Percentiles rank a stretch among this genome's conserved stretches.
phyloP scores from a whole-genome alignment of 106 monocot species.

The Amphibolis antarctica region DNA sequence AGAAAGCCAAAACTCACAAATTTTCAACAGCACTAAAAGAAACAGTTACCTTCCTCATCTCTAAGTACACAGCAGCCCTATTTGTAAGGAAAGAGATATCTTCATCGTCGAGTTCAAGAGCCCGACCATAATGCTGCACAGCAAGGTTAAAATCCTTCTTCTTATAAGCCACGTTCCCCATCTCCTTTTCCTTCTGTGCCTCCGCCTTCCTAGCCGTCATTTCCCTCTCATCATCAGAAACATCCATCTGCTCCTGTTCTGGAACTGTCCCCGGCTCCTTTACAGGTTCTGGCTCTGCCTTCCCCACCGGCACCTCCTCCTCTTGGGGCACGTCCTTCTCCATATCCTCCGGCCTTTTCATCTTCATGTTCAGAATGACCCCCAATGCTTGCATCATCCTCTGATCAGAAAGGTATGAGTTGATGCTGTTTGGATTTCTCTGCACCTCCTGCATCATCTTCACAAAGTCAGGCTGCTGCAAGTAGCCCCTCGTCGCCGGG shows the following conservation, averaged over 20 bases:
- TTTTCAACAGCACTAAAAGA: neutral
- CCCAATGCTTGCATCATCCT: conserved; percentile 90
- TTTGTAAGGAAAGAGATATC: conserved; percentile 92
- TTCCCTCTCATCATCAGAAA: conserved; percentile 36
- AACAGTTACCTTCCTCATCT: conserved; percentile 88
- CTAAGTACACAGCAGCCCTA: conserved; percentile 87
- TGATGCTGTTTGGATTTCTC: conserved; percentile 66
- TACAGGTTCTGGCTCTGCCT: conserved; percentile 9
- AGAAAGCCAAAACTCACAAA: neutral
- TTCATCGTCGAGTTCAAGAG: conserved; percentile 79
- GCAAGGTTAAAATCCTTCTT: conserved; percentile 94
- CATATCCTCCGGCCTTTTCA: conserved; percentile 35
- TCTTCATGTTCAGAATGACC: conserved; percentile 70
- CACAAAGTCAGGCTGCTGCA: conserved; percentile 88
- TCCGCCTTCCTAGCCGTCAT: conserved; percentile 45
- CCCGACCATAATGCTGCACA: conserved; percentile 59
- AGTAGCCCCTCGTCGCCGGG: conserved; percentile 57
- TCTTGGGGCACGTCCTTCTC: conserved; percentile 25
- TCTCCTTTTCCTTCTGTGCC: conserved; percentile 87
- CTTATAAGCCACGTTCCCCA: conserved; percentile 82
- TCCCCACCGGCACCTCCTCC: no score
- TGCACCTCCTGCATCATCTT: conserved; percentile 86
- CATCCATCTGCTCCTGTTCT: conserved; percentile 44
- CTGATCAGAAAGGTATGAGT: conserved; percentile 59
- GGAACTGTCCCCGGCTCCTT: conserved; percentile 4